Base-by-base conservation (phyloP, 805 yeast genomes). In the Zygotorulaspora chibaensis region DNA sequence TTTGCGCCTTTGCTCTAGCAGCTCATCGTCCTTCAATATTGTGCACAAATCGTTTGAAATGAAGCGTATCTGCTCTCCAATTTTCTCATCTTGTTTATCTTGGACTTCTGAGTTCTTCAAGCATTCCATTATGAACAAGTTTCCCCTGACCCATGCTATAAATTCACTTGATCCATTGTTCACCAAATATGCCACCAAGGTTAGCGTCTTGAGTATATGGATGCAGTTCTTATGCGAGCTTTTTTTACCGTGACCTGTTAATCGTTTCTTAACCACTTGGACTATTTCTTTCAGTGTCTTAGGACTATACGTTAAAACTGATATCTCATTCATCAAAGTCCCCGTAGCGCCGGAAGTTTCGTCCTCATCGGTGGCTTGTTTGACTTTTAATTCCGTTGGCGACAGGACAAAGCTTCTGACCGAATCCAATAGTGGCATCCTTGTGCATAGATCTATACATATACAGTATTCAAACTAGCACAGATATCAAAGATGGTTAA, bases 331-430 rank as follows among this genome's bases (percentile, higher is more conserved):
- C 57, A 81, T 65, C 47, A 80, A 75, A 5, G 73, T 66, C n/a
- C 79, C 76, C 7, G 77, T 75, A 0, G 83, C 83, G 1, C 84
- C 81, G 54, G 72, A 66, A 1, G 72, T 67, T 47, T 79, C 82
- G 46, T 70, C 71, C 51, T 72, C 75, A 18, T 61, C 61, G 6
- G 83, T 79, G 8, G 82, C 79, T 16, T 67, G 63, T 48, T 62
- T 68, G 12, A 72, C 67, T 46, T 58, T 71, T 5, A 64, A 46
- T 46, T 69, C 75, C 18, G 61, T 66, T 52, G 57, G 58, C 45
- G 59, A 66, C 53, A 53, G 59, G 46, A 59, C 72, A 51, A 57
- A 61, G 57, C 45, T 65, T 37, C 53, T 51, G 11, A 63, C 62
- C 11, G 59, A 51, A 29, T 55, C 56, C n/a, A 63, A 53, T 11